Base-by-base conservation (phyloP, 352 stramenopile genomes). In the Elongisporangium prolatum region DNA sequence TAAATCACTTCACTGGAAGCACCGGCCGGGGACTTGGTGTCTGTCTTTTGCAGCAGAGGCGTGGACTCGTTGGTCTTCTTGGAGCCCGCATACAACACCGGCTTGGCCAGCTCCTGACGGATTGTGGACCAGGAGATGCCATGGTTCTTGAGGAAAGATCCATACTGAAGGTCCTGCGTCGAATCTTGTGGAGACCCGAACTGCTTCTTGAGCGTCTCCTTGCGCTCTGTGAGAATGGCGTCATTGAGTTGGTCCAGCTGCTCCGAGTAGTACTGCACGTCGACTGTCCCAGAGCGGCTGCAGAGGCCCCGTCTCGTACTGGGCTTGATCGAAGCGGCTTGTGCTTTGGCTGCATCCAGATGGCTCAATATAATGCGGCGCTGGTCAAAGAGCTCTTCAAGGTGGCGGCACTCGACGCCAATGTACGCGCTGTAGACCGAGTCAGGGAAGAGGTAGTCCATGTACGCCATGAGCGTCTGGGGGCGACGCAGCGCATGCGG, bases 381-480 rank as follows among this genome's bases (percentile, higher is more conserved):
- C 60, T 80, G 71, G 5, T 64, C 65, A 2, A 91, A 77, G 22
- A 87, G 60, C 3, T 68, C 60, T 37, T 91, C 76, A 13, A 93
- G 53, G 14, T 69, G 72, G 1, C 64, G 59, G 60, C 84, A 91
- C 64, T 93, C 84, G 22, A 91, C 56, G 6, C 79, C 76, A 24
- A 93, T 74, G 54, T 89, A 88, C 44, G 90, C 84, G 24, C 68
- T 74, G 58, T 74, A 74, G 13, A 90, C 64, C 2, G 75, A 67
- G 57, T 68, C 60, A 4, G 84, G 84, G 54, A 93, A 93, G 21
- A 93, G 71, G 50, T 84, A 80, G 52, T 61, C 55, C 71, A 93
- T 75, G 61, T 93, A 93, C 28, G 75, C 72, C 54, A 88, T 69
- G 21, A 93, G 74, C 22, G 78, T 89, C 21, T 78, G 63, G 14